Evolutionary conservation across 768 basidiomycete species (phyloP).

Genomic region (Boletus bicolor): DNA sequence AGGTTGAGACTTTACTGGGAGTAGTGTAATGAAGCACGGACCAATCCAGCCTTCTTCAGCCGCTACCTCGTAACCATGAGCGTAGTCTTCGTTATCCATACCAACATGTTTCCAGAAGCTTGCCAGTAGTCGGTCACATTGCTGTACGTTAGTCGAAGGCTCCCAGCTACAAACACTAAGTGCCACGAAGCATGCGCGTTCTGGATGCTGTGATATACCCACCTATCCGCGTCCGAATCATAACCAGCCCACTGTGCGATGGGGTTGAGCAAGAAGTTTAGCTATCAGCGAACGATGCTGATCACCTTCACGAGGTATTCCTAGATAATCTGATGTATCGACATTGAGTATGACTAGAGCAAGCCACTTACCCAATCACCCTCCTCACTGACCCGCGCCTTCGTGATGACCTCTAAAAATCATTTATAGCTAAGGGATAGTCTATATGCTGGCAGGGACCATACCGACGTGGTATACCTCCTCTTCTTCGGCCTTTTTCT

Average conservation of each 20-base stretch:
- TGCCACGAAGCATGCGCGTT: background rate
- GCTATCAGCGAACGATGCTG: background rate
- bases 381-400: slow-evolving; percentile 49
- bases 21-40: slow-evolving; percentile 24
- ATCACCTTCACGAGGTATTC: slow-evolving; percentile 68
- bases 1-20: background rate
- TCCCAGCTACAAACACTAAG: slow-evolving; percentile 55
- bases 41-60: slow-evolving; percentile 58
- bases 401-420: slow-evolving; percentile 55
- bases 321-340: slow-evolving; percentile 30
- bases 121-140: slow-evolving; percentile 55
- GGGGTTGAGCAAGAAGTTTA: slow-evolving; percentile 1
- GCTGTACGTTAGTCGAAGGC: slow-evolving; percentile 53
- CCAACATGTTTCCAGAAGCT: slow-evolving; percentile 67
- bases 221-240: slow-evolving; percentile 55
- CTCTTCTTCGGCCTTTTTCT: slow-evolving; percentile 27
- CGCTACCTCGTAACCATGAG: slow-evolving; percentile 40
- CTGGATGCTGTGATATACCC: slow-evolving; percentile 7
- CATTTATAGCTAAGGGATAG: background rate
- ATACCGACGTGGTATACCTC: slow-evolving; percentile 50
- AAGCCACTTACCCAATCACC: slow-evolving; percentile 49
- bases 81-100: slow-evolving; percentile 53
- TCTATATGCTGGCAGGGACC: slow-evolving; percentile 8
- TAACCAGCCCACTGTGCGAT: slow-evolving; percentile 65
- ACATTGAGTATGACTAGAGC: background rate